Conservation (phyloP, 73 alveolate species). For the Urostyla sp. region DNA sequence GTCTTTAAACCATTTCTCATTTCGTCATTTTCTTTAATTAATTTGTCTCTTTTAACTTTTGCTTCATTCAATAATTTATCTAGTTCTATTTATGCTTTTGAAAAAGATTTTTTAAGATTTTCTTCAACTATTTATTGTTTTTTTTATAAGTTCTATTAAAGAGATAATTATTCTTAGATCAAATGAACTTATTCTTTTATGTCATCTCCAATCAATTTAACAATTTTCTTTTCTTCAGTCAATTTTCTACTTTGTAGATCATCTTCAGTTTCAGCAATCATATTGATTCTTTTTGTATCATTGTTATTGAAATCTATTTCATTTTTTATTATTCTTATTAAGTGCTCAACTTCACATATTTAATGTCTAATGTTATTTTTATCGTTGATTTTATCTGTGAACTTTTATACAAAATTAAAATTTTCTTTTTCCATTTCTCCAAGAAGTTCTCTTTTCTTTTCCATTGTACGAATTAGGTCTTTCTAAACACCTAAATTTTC, state of each 20-base stretch:
- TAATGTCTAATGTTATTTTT: constrained; percentile 16
- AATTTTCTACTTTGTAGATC: constrained; percentile 9
- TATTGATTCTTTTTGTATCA: constrained; percentile 12
- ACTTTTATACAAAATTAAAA: constrained; percentile 17
- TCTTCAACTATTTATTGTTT: constrained; percentile 42
- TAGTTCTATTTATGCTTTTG: constrained; percentile 36
- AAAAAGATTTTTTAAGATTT: constrained; percentile 17
- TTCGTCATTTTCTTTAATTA: constrained; percentile 18
- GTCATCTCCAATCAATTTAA: constrained; percentile 35
- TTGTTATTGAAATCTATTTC: constrained; percentile 14
- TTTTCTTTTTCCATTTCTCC: constrained; percentile 54
- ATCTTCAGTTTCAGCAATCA: constrained; percentile 49
- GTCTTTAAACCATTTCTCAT: constrained; percentile 9
- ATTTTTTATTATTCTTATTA: neutral
- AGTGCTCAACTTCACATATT: constrained; percentile 32
- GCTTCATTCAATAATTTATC: constrained; percentile 6
- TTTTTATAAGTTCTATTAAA: neutral
- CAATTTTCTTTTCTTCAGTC: constrained; percentile 24
- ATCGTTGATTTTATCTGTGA: constrained; percentile 33
- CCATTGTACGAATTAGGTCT: constrained; percentile 25
- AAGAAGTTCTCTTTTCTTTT: constrained; percentile 10
- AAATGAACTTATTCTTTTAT: constrained; percentile 26
- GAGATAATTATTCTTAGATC: neutral
- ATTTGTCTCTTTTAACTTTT: constrained; percentile 6
- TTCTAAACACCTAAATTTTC: constrained; percentile 33